Percentiles rank a stretch among this genome's conserved stretches.
phyloP scores from a whole-genome alignment of 176 grass and related monocot genomes.

The Dendrocalamus sinicus region DNA sequence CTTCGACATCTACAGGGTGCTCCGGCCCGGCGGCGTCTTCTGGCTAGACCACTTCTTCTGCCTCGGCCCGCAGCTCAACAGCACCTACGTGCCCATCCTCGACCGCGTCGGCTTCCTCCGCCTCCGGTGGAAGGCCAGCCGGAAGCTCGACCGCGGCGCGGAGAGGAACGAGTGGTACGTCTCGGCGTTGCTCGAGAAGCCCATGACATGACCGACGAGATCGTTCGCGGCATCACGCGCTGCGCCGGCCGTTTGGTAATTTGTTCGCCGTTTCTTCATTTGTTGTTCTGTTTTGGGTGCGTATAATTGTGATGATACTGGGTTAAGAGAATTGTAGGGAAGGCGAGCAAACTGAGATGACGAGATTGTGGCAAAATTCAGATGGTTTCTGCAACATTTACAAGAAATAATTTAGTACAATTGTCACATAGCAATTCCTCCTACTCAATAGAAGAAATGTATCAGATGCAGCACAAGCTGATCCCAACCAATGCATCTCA shows the following conservation, averaged over 20 bases:
- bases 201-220: constrained; percentile 55
- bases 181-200: constrained; percentile 81
- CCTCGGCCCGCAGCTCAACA: constrained; percentile 66
- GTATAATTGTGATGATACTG: not conserved
- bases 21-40: constrained; percentile 77
- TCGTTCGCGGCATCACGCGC: not conserved
- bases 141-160: constrained; percentile 70
- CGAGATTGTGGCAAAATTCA: not conserved
- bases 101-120: constrained; percentile 65
- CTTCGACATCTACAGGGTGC: constrained; percentile 78
- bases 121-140: constrained; percentile 64
- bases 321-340: not conserved
- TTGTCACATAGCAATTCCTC: not conserved
- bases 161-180: constrained; percentile 93
- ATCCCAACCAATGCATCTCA: not conserved
- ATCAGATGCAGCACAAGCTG: not conserved
- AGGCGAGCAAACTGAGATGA: not conserved
- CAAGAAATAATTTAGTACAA: constrained; percentile 39
- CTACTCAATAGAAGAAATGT: not conserved
- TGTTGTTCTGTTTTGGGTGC: not conserved
- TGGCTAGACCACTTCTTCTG: constrained; percentile 96
- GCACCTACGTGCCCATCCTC: constrained; percentile 74
- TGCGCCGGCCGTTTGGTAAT: not conserved
- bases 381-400: constrained; percentile 5
- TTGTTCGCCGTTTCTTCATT: not conserved